A percentile compares a stretch with the other conserved stretches of the same genome.
These are phyloP conservation scores for Torulaspora microellipsoides DNA, from an alignment of 805 yeast genomes.

Conservation along the genomic window DNA sequence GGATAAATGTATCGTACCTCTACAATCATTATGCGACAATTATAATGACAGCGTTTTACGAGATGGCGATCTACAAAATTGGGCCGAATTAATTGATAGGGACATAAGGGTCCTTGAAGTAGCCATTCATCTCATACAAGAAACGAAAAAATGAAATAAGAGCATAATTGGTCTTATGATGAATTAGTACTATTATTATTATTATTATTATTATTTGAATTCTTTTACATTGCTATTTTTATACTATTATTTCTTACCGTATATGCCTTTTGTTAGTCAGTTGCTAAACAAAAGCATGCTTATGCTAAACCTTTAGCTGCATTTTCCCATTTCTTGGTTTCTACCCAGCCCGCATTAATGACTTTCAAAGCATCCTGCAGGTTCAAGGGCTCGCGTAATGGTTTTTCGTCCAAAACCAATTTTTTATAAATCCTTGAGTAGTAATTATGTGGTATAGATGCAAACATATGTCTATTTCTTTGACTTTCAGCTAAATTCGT, in stretches of 20 bases:
- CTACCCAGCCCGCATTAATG: conserved; percentile 81
- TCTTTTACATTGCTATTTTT: background rate
- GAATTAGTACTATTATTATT: background rate
- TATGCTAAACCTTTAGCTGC: conserved; percentile 38
- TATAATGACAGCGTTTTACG: conserved; percentile 14
- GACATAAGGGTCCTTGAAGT: conserved; percentile 66
- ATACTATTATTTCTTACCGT: background rate
- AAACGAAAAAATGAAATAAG: conserved; percentile 17
- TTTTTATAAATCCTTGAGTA: conserved; percentile 61
- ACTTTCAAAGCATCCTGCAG: conserved; percentile 66
- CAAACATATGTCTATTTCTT: conserved; percentile 21
- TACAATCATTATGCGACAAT: conserved; percentile 19
- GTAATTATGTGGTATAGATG: conserved; percentile 43
- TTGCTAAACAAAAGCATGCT: background rate
- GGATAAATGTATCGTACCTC: conserved; percentile 23
- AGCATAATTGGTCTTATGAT: too few species aligned
- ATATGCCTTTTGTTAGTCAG: background rate
- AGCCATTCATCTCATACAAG: conserved; percentile 40
- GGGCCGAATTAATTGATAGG: conserved; percentile 68
- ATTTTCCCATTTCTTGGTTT: conserved; percentile 67
- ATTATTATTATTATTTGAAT: conserved; percentile 3
- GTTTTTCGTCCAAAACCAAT: conserved; percentile 64
- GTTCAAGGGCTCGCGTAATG: conserved; percentile 66
- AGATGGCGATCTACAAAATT: conserved; percentile 44
- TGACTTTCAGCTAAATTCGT: conserved; percentile 14